Conservation (phyloP, 768 basidiomycete genomes). For the Termitomyces bulborhizus region DNA sequence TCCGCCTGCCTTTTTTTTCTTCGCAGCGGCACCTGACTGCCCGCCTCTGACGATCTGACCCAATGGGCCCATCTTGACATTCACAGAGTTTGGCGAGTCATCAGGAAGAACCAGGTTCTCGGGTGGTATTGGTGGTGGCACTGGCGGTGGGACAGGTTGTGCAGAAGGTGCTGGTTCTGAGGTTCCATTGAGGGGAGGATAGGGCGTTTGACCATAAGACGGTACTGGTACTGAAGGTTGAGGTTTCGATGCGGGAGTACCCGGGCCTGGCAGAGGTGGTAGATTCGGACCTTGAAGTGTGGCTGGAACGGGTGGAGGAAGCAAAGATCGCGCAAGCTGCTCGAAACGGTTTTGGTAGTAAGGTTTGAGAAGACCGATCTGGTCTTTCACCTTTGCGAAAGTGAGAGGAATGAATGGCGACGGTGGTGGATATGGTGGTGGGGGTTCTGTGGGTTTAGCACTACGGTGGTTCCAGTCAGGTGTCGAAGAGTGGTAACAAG, state of each 20-base stretch:
- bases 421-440: constrained; percentile 80
- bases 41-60: constrained; percentile 64
- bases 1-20: constrained; percentile 48
- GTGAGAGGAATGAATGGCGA: constrained; percentile 74
- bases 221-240: not conserved
- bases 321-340: constrained; percentile 25
- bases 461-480: constrained; percentile 23
- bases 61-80: constrained; percentile 72
- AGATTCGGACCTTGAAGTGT: constrained; percentile 14
- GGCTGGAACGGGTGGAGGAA: constrained; percentile 16
- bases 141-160: not conserved
- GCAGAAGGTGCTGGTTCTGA: not conserved
- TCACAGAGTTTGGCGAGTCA: constrained; percentile 51
- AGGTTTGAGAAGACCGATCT: constrained; percentile 78
- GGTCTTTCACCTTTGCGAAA: constrained; percentile 57
- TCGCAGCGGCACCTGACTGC: constrained; percentile 37
- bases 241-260: constrained; percentile 3
- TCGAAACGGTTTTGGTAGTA: constrained; percentile 64
- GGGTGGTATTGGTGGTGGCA: constrained; percentile 15
- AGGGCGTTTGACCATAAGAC: not conserved
- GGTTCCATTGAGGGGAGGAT: not conserved
- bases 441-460: constrained; percentile 65
- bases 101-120: constrained; percentile 45
- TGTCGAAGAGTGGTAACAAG: not conserved
- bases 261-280: constrained; percentile 7